These are phyloP conservation scores for Gigaspora rosea DNA, from an alignment of 192 early-diverging fungal species.

Conservation along the genomic window DNA sequence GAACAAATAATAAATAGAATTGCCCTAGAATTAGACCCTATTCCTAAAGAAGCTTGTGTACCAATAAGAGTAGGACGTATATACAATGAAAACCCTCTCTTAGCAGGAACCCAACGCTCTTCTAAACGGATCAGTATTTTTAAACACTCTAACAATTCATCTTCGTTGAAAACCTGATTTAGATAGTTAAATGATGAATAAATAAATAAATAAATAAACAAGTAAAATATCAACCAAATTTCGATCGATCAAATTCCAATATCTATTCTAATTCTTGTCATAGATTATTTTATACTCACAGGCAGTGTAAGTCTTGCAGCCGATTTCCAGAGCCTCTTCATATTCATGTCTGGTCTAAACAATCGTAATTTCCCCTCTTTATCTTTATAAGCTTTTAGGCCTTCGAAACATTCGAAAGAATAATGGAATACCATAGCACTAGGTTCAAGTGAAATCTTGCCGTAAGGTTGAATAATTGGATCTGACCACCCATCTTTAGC, in stretches of 20 bases:
- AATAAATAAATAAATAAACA: constrained; percentile 1
- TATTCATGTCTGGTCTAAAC: constrained; percentile 98
- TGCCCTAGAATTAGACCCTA: constrained; percentile 77
- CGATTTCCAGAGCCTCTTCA: constrained; percentile 81
- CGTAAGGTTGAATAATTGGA: constrained; percentile 88
- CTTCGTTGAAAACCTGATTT: constrained; percentile 65
- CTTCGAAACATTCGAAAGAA: constrained; percentile 91
- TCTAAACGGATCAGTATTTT: constrained; percentile 81
- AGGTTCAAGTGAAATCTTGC: constrained; percentile 79
- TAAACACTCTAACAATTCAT: constrained; percentile 81
- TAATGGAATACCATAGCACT: constrained; percentile 93
- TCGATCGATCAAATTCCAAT: background rate
- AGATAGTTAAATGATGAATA: background rate
- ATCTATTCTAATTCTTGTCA: background rate
- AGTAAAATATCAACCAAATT: background rate
- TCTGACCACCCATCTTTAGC: constrained; percentile 71
- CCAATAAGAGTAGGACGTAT: constrained; percentile 92
- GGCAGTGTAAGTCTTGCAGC: constrained; percentile 84
- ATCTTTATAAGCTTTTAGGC: constrained; percentile 92
- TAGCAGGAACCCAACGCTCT: constrained; percentile 86
- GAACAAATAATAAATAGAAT: constrained; percentile 87
- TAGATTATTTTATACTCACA: constrained; percentile 39
- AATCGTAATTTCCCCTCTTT: constrained; percentile 82
- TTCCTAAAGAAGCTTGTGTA: constrained; percentile 83
- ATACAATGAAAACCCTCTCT: constrained; percentile 92